Base-by-base conservation (phyloP, 371 early-diverging fungal species). In the Dentiscutata heterogama region DNA sequence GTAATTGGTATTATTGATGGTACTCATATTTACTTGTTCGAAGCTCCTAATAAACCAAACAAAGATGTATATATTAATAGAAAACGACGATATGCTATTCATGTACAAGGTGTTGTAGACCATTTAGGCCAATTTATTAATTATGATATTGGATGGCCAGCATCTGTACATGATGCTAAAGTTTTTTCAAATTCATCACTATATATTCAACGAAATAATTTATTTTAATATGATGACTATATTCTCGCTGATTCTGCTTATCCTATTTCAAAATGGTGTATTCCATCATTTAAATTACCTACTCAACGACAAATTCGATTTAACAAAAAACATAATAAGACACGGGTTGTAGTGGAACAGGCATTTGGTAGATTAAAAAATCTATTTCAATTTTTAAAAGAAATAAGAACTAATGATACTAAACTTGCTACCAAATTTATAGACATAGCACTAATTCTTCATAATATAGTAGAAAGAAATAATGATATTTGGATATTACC, bases 141-240 rank as follows among this genome's bases (percentile, higher is more conserved):
- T 31, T 65, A 65, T 65, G 11, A 31, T 31, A 65, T 65, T 65
- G 65, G 65, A 27, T 65, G 16, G 65, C 31, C 35, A 65, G 31
- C 13, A 27, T 31, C 31, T 65, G 65, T 65, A 31, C 13, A 65
- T 65, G 65, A 65, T 65, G 35, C 39, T 65, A 65, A 35, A 35
- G 65, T 65, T 27, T 65, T 22, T 65, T 29, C 65, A 18, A 65
- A 65, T 65, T 65, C 31, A 31, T 27, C 27, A 18, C 29, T 65
- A 27, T 65, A 65, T 65, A 65, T 11, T 31, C 2, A 65, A 13
- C 10, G 18, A 35, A 25, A 35, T 13, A 16, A 31, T 35, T 8
- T 65, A 31, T 31, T 65, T 65, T 1, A 65, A 65, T 4, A 31
- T 31, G 31, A 35, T 31, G 65, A 65, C 29, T 31, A 31, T 39